Evolutionary conservation across 2,329 filamentous ascomycete species (phyloP).

Genomic region (Keithomyces neogunnii): DNA sequence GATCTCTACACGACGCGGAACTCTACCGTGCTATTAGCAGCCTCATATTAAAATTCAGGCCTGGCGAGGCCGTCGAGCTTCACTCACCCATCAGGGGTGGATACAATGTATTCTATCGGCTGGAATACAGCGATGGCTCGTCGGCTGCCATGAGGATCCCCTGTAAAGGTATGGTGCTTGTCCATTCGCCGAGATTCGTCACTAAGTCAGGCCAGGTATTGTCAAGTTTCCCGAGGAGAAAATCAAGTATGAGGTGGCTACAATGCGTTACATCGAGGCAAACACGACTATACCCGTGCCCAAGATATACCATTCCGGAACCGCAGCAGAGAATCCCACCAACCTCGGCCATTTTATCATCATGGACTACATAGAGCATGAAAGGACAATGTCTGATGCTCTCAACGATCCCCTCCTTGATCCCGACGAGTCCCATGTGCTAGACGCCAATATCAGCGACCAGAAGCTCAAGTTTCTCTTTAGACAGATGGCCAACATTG

Average conservation of each 20-base stretch:
- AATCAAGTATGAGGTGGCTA: slow-evolving; percentile 23
- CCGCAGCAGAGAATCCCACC: slow-evolving; percentile 21
- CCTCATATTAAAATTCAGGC: slow-evolving; percentile 17
- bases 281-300: slow-evolving; percentile 27
- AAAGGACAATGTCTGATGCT: slow-evolving; percentile 17
- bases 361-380: slow-evolving; percentile 25
- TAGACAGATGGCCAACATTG: slow-evolving; percentile 29
- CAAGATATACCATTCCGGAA: slow-evolving; percentile 17
- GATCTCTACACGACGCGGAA: slow-evolving; percentile 11
- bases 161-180: slow-evolving; percentile 12
- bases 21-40: slow-evolving; percentile 12
- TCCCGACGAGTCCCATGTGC: too few relatives aligned
- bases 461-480: slow-evolving; percentile 25
- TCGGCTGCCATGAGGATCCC: slow-evolving; percentile 21
- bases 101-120: slow-evolving; percentile 21
- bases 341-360: slow-evolving; percentile 28
- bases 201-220: background rate
- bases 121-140: slow-evolving; percentile 23
- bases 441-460: too few relatives aligned
- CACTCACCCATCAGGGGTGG: slow-evolving; percentile 18
- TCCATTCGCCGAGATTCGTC: background rate
- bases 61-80: slow-evolving; percentile 14
- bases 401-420: slow-evolving; percentile 11
- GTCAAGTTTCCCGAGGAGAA: slow-evolving; percentile 22
- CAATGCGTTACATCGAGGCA: slow-evolving; percentile 22